Base-by-base conservation (phyloP, 2,329 filamentous ascomycete species). In the Paecilomyces formosus region DNA sequence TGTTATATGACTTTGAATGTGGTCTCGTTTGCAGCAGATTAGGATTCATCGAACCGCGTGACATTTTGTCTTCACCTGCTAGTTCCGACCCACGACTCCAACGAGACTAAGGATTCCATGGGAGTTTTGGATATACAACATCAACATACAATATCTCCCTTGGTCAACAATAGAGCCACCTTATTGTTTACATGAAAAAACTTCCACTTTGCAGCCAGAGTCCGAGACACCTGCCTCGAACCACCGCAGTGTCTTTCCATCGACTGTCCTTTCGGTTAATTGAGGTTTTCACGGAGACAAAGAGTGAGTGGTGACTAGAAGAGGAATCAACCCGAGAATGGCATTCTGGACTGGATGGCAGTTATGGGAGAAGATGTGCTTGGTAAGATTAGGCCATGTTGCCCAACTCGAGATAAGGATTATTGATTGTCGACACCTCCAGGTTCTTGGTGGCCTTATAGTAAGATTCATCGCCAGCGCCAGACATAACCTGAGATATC, bases 361-460 rank as follows among this genome's bases (percentile, higher is more conserved):
- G 65, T 77, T 94, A 67, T 96, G 92, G 92, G 85, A 94, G 80
- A 86, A 96, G 78, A 87, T 96, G 86, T 89, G 87, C 56, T 90
- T 96, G 78, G 92, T 96, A 78, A 80, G 89, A 57, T 24, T 11
- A 18, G 28, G 30, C 54, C 31, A 15, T 53, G 50, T n/a, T 9
- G 15, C 24, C 50, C 22, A 13, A n/a, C 5, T 15, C 9, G 9
- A 9, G 53, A 53, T 5, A 15, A 35, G 6, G 39, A 15, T 35
- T 50, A 58, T 66, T 72, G 55, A 67, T 39, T 8, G 6, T 56
- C 39, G 45, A 15, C n/a, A 3, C 54, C n/a, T 22, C 58, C 63
- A 95, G 90, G 82, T 91, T 30, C 82, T 96, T 54, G 89, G 81
- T 39, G 83, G 84, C 64, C 84, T 83, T 60, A 92, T 96, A 63